phyloP scores from a whole-genome alignment of 805 yeast genomes.

The Cyberlindnera xylosilytica region DNA sequence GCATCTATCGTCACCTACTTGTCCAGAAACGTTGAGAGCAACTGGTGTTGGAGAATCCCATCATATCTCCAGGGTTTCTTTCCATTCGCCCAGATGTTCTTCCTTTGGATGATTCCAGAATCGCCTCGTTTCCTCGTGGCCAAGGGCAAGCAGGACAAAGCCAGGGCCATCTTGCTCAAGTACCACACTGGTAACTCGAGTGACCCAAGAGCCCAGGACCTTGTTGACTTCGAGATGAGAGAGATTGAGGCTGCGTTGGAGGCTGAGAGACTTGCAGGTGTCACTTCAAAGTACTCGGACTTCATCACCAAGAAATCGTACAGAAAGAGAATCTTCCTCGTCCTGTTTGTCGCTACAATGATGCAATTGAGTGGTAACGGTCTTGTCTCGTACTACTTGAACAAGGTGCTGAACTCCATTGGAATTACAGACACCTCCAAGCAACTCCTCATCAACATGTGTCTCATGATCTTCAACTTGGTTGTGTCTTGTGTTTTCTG shows the following conservation, averaged over 20 bases:
- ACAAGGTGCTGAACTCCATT: constrained; percentile 46
- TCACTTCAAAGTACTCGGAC: constrained; percentile 31
- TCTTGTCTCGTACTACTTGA: constrained; percentile 43
- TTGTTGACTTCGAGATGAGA: constrained; percentile 37
- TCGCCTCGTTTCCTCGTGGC: constrained; percentile 44
- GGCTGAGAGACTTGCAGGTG: constrained; percentile 33
- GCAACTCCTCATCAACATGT: constrained; percentile 47
- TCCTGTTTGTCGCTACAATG: constrained; percentile 30
- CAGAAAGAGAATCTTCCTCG: constrained; percentile 38
- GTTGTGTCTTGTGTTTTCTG: constrained; percentile 22
- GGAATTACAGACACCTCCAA: constrained; percentile 43
- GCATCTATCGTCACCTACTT: constrained; percentile 51
- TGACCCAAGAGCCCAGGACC: constrained; percentile 20
- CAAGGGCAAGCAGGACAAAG: constrained; percentile 40
- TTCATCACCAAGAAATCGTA: constrained; percentile 36
- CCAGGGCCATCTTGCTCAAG: constrained; percentile 37
- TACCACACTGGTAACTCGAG: constrained; percentile 35
- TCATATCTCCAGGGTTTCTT: constrained; percentile 45
- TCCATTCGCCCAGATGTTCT: constrained; percentile 39
- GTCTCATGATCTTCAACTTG: constrained; percentile 44
- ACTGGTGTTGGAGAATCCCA: constrained; percentile 53
- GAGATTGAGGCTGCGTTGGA: constrained; percentile 40
- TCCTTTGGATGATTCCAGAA: constrained; percentile 43
- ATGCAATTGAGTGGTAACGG: constrained; percentile 31
- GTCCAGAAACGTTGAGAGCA: constrained; percentile 28